phyloP scores from a whole-genome alignment of 805 yeast species.

The Zygosaccharomyces gambellarensis region DNA sequence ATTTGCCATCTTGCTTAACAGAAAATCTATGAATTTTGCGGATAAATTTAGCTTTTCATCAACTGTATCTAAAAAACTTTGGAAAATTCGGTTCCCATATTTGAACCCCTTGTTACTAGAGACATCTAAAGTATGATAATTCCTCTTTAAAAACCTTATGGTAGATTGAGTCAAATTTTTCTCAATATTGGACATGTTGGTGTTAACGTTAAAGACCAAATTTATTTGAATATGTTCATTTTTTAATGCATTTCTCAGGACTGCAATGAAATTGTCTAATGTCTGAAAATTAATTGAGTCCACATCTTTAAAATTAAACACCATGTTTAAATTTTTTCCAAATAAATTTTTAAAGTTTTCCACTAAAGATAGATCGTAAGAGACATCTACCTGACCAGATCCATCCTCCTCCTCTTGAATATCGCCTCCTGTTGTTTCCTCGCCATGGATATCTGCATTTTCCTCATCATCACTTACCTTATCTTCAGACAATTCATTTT shows the following conservation, averaged over 20 bases:
- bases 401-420: constrained; percentile 15
- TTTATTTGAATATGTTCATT: constrained; percentile 26
- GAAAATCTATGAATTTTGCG: constrained; percentile 27
- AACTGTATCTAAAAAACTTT: constrained; percentile 33
- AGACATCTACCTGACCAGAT: constrained; percentile 16
- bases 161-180: constrained; percentile 33
- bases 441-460: constrained; percentile 2
- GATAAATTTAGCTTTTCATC: constrained; percentile 34
- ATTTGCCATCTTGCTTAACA: constrained; percentile 32
- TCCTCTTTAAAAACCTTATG: constrained; percentile 28
- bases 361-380: constrained; percentile 33
- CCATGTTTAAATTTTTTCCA: constrained; percentile 26
- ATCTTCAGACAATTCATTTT: constrained; percentile 2
- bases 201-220: constrained; percentile 31
- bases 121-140: constrained; percentile 28
- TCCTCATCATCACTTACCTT: constrained; percentile 8
- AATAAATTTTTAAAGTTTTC: constrained; percentile 29
- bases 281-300: constrained; percentile 30
- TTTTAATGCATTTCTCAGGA: constrained; percentile 27
- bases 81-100: constrained; percentile 32
- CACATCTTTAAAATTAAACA: constrained; percentile 33
- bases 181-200: constrained; percentile 33
- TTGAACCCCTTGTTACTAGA: constrained; percentile 33
- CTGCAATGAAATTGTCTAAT: constrained; percentile 27
- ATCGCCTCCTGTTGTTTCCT: constrained; percentile 5